These are phyloP conservation scores for Trichoderma oligosporum DNA, from an alignment of 2,329 filamentous ascomycete species.

Conservation along the genomic window DNA sequence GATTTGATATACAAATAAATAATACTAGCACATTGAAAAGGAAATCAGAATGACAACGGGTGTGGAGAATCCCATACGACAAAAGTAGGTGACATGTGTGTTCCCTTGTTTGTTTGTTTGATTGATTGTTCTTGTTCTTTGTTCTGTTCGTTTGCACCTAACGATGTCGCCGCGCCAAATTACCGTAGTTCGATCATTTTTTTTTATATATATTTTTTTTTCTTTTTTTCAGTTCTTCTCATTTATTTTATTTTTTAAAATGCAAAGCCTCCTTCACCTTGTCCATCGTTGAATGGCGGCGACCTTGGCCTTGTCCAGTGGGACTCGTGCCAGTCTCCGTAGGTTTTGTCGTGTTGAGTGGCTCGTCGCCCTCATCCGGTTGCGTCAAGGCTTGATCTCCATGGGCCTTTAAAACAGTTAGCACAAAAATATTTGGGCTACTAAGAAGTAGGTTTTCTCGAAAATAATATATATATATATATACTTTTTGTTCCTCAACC, in stretches of 20 bases:
- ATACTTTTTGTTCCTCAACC: slow-evolving; percentile 31
- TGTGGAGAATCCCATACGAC: neutral
- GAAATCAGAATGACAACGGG: neutral
- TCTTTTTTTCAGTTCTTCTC: neutral
- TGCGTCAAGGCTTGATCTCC: slow-evolving; percentile 18
- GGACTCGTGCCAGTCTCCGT: neutral
- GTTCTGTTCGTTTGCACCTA: neutral
- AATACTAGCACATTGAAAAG: neutral
- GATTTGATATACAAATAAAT: neutral
- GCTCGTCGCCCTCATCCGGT: slow-evolving; percentile 13
- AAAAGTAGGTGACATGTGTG: neutral
- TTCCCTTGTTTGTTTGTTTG: neutral
- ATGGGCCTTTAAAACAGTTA: neutral
- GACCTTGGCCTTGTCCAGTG: neutral
- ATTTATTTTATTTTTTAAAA: slow-evolving; percentile 14
- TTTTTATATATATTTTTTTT: neutral
- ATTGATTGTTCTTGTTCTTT: neutral
- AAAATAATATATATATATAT: too few species aligned
- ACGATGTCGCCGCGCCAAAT: too few species aligned
- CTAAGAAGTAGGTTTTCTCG: too few species aligned
- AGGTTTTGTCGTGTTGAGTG: neutral
- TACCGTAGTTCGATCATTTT: neutral
- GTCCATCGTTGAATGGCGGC: slow-evolving; percentile 15
- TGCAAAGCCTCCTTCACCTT: slow-evolving; percentile 20
- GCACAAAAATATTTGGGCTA: neutral